These are phyloP conservation scores for Boletellus sp. DNA, from an alignment of 1,284 basidiomycete species.

Conservation along the genomic window DNA sequence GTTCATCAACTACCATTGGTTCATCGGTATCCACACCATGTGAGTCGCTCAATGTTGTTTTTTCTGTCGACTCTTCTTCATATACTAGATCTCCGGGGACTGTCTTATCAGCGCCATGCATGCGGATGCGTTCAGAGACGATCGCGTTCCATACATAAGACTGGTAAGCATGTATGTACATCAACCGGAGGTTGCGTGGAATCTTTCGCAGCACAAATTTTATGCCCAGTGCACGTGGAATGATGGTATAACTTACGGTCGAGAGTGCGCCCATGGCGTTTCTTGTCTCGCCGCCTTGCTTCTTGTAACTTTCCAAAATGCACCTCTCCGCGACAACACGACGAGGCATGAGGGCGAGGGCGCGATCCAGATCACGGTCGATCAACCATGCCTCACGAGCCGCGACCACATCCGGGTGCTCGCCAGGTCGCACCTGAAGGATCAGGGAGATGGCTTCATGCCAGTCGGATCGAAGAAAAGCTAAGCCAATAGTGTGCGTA, in stretches of 20 bases:
- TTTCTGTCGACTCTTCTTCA: slow-evolving; percentile 39
- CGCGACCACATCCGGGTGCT: slow-evolving; percentile 80
- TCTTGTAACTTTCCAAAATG: slow-evolving; percentile 87
- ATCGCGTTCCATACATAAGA: slow-evolving; percentile 98
- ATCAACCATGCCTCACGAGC: slow-evolving; percentile 83
- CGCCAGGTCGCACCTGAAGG: slow-evolving; percentile 78
- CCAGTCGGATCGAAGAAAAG: slow-evolving; percentile 88
- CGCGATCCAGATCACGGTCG: slow-evolving; percentile 72
- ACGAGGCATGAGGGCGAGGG: slow-evolving; percentile 80
- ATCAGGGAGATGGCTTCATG: slow-evolving; percentile 82
- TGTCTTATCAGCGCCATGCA: slow-evolving; percentile 71
- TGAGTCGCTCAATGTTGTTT: slow-evolving; percentile 36
- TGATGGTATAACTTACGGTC: slow-evolving; percentile 53
- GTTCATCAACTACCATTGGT: slow-evolving; percentile 37
- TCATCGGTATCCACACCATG: slow-evolving; percentile 38
- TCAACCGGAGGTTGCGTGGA: slow-evolving; percentile 89
- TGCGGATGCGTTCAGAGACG: slow-evolving; percentile 86
- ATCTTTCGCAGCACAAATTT: slow-evolving; percentile 52
- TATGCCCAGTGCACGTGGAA: background rate
- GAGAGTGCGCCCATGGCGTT: slow-evolving; percentile 86
- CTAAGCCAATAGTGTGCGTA: slow-evolving; percentile 91
- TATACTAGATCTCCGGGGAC: slow-evolving; percentile 88
- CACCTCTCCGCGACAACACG: slow-evolving; percentile 90
- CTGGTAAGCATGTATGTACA: slow-evolving; percentile 99
- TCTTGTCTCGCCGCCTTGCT: slow-evolving; percentile 68